Base-by-base conservation (phyloP, 2,329 filamentous ascomycete genomes). In the Arthroderma sp. region DNA sequence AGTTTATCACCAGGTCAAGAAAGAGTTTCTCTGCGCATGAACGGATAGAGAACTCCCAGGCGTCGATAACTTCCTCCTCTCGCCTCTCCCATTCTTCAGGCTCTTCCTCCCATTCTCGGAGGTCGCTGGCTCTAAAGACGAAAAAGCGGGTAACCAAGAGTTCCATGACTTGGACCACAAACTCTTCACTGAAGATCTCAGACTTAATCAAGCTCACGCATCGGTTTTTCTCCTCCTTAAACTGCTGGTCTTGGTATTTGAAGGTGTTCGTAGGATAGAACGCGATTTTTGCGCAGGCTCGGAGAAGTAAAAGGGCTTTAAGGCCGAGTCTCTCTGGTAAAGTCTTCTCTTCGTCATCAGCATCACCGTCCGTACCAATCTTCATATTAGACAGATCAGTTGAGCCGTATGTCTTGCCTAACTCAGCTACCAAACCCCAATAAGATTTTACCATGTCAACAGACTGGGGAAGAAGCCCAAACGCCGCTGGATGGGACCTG, bases 21-120 rank as follows among this genome's bases (percentile, higher is more conserved):
- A 97, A 95, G 13, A 98, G 78, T 71, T 91, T 94, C 71, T 98
- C 93, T 0, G 93, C 86, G 68, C 91, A 97, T 1, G 91, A 88
- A 33, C 91, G 84, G 56, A 97, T 85, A 59, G 91, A 88, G 75
- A 91, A 96, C 66, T 97, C 90, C 80, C 87, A 97, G 1, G 87
- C 88, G 63, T 89, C 87, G 37, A 87, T 84, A 59, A 88, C 82
- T 60, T 85, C 87, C 66, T 94, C 89, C 74, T 96, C 90, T 65
- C 86, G 84, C 62, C 87, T 85, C 70, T 96, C 91, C 91, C 93
- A 98, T 56, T 94, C 90, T 69, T 98, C 89, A 0, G 91, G 89
- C 58, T 95, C 90, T 66, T 94, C 86, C 67, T 94, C 86, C 93
- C 93, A 98, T 58, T 89, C 86, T 61, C 89, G 84, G 0, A 97